These are phyloP conservation scores for Populus tomentosa DNA, from an alignment of 441 rosid species.

Conservation along the genomic window DNA sequence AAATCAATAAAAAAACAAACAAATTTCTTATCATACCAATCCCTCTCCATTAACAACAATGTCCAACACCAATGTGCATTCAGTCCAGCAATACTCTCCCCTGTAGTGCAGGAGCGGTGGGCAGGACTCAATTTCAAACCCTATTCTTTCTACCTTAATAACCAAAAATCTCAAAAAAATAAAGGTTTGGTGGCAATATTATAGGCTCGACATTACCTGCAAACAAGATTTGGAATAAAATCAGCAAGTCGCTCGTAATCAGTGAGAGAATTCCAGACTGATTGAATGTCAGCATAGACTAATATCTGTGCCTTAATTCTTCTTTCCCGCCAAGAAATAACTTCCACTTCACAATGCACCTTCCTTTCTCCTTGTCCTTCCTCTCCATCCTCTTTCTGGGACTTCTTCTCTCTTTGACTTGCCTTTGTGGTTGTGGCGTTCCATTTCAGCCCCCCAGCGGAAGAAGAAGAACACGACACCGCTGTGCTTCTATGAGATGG, in stretches of 20 bases:
- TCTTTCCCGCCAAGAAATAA: slow-evolving; percentile 92
- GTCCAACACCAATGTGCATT: neutral
- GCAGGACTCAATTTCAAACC: neutral
- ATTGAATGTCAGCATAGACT: slow-evolving; percentile 59
- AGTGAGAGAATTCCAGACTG: slow-evolving; percentile 85
- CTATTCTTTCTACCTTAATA: no score
- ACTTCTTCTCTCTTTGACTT: neutral
- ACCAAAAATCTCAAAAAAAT: no score
- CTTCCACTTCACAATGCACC: slow-evolving; percentile 76
- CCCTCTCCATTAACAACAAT: neutral
- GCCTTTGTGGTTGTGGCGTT: neutral
- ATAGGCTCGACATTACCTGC: slow-evolving; percentile 42
- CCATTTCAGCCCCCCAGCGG: neutral
- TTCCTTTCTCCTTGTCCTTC: slow-evolving; percentile 34
- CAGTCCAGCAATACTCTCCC: neutral
- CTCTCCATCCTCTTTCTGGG: slow-evolving; percentile 1
- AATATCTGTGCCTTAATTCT: slow-evolving; percentile 62
- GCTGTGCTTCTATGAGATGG: neutral
- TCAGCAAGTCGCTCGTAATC: slow-evolving; percentile 96
- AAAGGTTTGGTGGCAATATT: neutral
- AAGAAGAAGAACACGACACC: neutral
- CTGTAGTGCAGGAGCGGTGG: neutral
- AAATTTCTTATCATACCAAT: neutral
- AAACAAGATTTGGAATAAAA: slow-evolving; percentile 84
- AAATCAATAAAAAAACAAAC: neutral